Evolutionary conservation across 2,329 filamentous ascomycete genomes (phyloP), one percentile per base, ranked within the genome.

Genomic region (Ophiocordyceps robertsii): DNA sequence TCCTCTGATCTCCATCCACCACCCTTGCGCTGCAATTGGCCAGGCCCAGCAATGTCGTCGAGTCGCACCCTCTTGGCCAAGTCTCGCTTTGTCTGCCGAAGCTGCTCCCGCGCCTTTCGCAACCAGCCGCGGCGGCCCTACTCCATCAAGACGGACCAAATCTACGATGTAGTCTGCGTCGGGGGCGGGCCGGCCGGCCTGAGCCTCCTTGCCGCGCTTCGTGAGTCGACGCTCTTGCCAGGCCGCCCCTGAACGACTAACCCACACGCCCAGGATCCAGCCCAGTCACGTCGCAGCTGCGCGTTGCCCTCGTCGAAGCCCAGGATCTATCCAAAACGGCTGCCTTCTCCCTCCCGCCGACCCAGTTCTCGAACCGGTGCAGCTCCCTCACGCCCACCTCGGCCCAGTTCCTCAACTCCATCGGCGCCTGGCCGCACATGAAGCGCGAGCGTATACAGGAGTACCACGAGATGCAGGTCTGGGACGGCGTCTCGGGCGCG

Each of bases 381-480:
- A 95, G 86, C 67, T 96, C 90, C 40, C 72, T 98, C 44, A 98
- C 92, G 0, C 90, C 90, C 0, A 75, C 83, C 0, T 95, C 89
- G 1, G 82, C 86, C n/a, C 73, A 71, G 4, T 95, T 92, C 55
- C 73, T 96, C 48, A 72, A 85, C 56, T 69, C 73, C 5, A 92
- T 94, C 46, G 92, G 90, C 31, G 88, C 83, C 40, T 96, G 90
- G 92, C 57, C 70, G 7, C 79, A 93, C 56, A 68, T 95, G 46
- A 73, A 84, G 51, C 66, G 70, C 36, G 68, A 76, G 6, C 78
- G 92, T 29, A 77, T 92, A 30, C 89, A 95, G 65, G 75, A 80
- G 1, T 98, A 95, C 61, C 81, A 93, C 46, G 84, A 90, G 53
- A 98, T 98, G 92, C 84, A 95, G 60, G 92, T 96, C 29, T 98